Base-by-base conservation (phyloP, 1,284 basidiomycete genomes). In the Mycena citricolor region DNA sequence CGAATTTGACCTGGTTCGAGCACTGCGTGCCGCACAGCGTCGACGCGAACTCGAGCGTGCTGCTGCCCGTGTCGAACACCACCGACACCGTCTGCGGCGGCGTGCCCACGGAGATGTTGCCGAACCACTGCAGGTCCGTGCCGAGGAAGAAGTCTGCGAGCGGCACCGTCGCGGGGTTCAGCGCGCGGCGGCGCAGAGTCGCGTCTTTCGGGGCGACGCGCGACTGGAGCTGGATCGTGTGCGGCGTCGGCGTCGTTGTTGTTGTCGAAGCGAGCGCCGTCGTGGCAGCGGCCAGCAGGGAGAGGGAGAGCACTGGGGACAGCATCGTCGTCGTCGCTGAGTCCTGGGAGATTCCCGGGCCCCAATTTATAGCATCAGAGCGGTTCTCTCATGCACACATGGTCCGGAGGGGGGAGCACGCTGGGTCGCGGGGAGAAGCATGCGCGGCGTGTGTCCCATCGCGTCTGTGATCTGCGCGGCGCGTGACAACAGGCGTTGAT, bases 61-160 rank as follows among this genome's bases (percentile, higher is more conserved):
- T 29, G 36, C 72, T 76, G 34, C 76, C 76, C 2, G 76, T 79
- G 54, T 79, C 76, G 59, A 78, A 79, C 5, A 79, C 73, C 30
- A 78, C 74, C 64, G 68, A 47, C 17, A 49, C 37, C 3, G 17
- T 30, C 25, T 52, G 45, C 0, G 45, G 50, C n/a, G 50, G 45
- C 2, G 50, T 48, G 5, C 50, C 46, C 5, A 52, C 42, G 2
- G 66, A 62, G 35, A 77, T 70, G 51, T 76, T 71, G 16, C 73
- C 74, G 49, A 69, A 78, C 76, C 76, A 76, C 73, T 78, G 76
- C 20, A 77, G 65, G 55, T 78, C 76, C 21, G 76, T 78, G 21
- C 74, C 74, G 30, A 67, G 54, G 65, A 77, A 79, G 55, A 74
- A 76, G 58, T 77, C 73, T 14, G 63, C 63, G n/a, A 78, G 59